phyloP scores from a whole-genome alignment of 805 yeast genomes.

The Teunomyces gatunensis region DNA sequence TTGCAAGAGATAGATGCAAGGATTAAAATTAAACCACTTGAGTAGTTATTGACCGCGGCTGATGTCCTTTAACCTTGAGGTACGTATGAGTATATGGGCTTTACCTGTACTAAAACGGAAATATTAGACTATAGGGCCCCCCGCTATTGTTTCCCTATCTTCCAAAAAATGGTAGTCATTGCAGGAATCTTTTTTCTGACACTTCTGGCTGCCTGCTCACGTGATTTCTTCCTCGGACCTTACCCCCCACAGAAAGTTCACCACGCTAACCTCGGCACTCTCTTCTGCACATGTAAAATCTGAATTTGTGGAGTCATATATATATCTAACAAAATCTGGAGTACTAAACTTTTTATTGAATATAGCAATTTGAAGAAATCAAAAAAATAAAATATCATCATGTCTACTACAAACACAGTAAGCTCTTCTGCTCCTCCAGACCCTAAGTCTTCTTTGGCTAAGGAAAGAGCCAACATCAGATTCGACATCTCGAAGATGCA shows the following conservation, averaged over 20 bases:
- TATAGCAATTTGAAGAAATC: not conserved
- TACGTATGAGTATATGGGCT: not conserved
- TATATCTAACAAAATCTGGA: conserved; percentile 5
- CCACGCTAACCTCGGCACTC: conserved; percentile 1
- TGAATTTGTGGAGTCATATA: conserved; percentile 3
- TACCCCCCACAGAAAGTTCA: conserved; percentile 3
- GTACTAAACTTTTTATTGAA: not conserved
- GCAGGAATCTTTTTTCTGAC: not conserved
- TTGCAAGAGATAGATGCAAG: too few species aligned
- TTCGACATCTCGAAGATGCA: conserved; percentile 42
- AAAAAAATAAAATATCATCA: not conserved
- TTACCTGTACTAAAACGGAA: not conserved
- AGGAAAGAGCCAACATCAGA: conserved; percentile 45
- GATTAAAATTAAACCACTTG: not conserved
- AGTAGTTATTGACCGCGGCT: not conserved
- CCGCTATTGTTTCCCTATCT: not conserved
- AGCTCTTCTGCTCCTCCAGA: conserved; percentile 19
- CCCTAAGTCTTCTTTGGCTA: conserved; percentile 32
- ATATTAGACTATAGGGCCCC: not conserved
- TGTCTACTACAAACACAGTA: conserved; percentile 9
- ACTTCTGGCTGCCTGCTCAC: not conserved
- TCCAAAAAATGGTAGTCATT: not conserved
- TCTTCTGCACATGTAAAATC: conserved; percentile 8
- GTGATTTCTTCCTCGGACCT: conserved; percentile 7
- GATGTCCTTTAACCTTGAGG: not conserved